These are phyloP conservation scores for Termitomyces eurrhizus DNA, from an alignment of 768 basidiomycete species.

Conservation along the genomic window DNA sequence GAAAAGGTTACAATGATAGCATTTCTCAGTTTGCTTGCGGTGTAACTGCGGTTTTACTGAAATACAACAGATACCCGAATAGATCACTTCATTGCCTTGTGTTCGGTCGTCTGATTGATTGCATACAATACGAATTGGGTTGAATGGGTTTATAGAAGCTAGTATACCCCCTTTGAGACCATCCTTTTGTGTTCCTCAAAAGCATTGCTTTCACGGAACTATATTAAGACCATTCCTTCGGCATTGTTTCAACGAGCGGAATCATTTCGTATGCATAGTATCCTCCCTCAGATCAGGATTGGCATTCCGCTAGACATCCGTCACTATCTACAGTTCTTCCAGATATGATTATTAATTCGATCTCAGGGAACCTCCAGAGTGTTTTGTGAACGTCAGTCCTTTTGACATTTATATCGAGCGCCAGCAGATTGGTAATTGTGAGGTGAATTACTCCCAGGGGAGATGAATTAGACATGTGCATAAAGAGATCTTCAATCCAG, in stretches of 20 bases:
- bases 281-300: no score
- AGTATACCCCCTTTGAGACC: not conserved
- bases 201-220: no score
- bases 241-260: no score
- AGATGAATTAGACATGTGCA: no score
- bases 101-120: not conserved
- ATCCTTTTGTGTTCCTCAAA: not conserved
- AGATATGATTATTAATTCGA: not conserved
- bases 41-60: not conserved
- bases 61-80: not conserved
- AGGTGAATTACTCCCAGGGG: no score
- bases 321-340: not conserved
- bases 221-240: no score
- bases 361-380: no score
- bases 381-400: not conserved
- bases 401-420: no score
- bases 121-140: not conserved
- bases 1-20: slow-evolving; percentile 19
- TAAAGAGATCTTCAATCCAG: no score
- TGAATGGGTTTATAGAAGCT: not conserved
- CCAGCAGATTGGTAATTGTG: no score
- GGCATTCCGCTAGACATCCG: no score
- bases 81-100: not conserved
- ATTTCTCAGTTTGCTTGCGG: not conserved
- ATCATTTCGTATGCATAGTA: no score